phyloP scores from a whole-genome alignment of 495 filamentous ascomycete genomes.

The Filosporella fistucella region DNA sequence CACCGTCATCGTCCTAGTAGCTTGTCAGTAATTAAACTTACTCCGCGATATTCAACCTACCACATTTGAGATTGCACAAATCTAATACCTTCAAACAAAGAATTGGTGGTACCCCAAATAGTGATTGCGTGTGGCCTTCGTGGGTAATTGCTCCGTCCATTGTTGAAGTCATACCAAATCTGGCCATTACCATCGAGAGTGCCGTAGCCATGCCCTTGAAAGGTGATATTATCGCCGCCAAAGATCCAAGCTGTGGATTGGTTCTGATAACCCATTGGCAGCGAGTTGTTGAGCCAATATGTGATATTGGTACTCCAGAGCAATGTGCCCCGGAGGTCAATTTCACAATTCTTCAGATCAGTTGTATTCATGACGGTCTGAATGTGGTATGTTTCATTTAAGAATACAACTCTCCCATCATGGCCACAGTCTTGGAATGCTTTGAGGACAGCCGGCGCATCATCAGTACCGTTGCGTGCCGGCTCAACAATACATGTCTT shows the following conservation, averaged over 20 bases:
- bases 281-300: slow-evolving; percentile 40
- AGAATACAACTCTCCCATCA: slow-evolving; percentile 35
- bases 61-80: slow-evolving; percentile 45
- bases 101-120: slow-evolving; percentile 31
- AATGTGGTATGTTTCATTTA: slow-evolving; percentile 33
- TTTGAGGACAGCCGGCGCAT: slow-evolving; percentile 36
- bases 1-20: slow-evolving; percentile 15
- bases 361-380: slow-evolving; percentile 40
- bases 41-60: slow-evolving; percentile 12
- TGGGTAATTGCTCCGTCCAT: slow-evolving; percentile 36
- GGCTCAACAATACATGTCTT: slow-evolving; percentile 1
- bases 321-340: slow-evolving; percentile 31
- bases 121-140: slow-evolving; percentile 41
- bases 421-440: slow-evolving; percentile 37
- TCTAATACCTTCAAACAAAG: slow-evolving; percentile 29
- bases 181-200: slow-evolving; percentile 45
- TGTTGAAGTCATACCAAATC: slow-evolving; percentile 36
- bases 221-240: slow-evolving; percentile 36
- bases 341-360: slow-evolving; percentile 34
- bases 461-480: slow-evolving; percentile 19
- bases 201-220: slow-evolving; percentile 34
- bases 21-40: background rate
- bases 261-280: slow-evolving; percentile 41
- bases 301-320: slow-evolving; percentile 36
- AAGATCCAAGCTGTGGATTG: slow-evolving; percentile 43